Conservation (phyloP, 768 basidiomycete genomes). For the Pleurotus eryngii region DNA sequence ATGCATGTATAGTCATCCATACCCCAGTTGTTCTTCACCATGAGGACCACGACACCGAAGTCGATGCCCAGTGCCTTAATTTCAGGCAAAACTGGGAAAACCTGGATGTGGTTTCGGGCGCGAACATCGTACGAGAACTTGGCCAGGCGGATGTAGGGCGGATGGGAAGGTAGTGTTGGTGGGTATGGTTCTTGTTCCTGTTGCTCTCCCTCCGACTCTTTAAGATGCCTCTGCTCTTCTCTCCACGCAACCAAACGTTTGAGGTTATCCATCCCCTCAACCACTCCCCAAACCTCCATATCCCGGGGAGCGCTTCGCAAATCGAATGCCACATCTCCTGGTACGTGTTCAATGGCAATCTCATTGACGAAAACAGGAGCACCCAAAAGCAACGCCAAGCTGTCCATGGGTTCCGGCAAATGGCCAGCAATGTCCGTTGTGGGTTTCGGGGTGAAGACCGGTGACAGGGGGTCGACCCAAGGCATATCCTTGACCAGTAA, state of each 20-base stretch:
- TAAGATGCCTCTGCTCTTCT: constrained; percentile 36
- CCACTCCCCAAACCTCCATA: constrained; percentile 90
- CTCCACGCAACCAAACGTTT: constrained; percentile 57
- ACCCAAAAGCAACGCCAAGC: constrained; percentile 77
- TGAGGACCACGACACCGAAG: constrained; percentile 80
- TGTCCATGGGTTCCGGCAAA: constrained; percentile 78
- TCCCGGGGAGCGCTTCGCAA: constrained; percentile 76
- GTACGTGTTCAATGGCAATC: constrained; percentile 86
- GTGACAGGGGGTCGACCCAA: constrained; percentile 81
- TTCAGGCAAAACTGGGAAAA: constrained; percentile 69
- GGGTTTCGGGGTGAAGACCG: constrained; percentile 81
- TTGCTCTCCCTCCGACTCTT: constrained; percentile 29
- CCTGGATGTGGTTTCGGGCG: constrained; percentile 64
- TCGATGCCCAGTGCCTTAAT: constrained; percentile 72
- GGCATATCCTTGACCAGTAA: constrained; percentile 61
- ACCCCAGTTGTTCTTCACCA: constrained; percentile 87
- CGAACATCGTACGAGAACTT: constrained; percentile 64
- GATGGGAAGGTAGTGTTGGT: constrained; percentile 39
- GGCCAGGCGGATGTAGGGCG: constrained; percentile 62
- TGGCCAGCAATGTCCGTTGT: constrained; percentile 92
- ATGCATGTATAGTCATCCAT: constrained; percentile 80
- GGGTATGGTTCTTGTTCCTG: constrained; percentile 41
- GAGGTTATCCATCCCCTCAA: constrained; percentile 75
- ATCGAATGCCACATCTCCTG: constrained; percentile 79
- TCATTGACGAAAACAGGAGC: constrained; percentile 70